These are phyloP conservation scores for Spizellomyces punctatus DNA, from an alignment of 192 early-diverging fungal species.

Conservation along the genomic window DNA sequence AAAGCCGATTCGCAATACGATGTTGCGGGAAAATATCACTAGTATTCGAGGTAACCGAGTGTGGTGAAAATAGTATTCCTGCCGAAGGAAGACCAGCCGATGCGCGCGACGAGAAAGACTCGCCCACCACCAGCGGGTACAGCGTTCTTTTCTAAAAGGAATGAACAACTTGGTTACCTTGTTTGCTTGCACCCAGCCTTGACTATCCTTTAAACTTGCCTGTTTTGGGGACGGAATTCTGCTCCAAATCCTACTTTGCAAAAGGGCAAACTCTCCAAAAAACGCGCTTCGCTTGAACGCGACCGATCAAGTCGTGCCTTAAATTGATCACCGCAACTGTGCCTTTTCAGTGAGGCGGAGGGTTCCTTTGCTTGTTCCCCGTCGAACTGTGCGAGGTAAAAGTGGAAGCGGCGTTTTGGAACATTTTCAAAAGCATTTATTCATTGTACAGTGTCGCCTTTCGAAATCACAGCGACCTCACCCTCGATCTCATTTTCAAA, in stretches of 20 bases:
- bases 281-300: not conserved
- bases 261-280: not conserved
- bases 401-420: not conserved
- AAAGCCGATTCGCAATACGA: too few relatives aligned
- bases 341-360: not conserved
- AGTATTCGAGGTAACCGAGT: too few relatives aligned
- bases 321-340: too few relatives aligned
- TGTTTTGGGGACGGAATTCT: conserved; percentile 2
- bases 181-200: too few relatives aligned
- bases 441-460: not conserved
- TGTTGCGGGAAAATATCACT: too few relatives aligned
- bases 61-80: too few relatives aligned
- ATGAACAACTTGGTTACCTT: too few relatives aligned
- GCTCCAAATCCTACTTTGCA: not conserved
- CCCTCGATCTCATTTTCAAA: not conserved
- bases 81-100: too few relatives aligned
- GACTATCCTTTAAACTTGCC: not conserved
- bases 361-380: not conserved
- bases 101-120: too few relatives aligned
- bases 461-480: not conserved
- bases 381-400: not conserved
- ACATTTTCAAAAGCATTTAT: not conserved
- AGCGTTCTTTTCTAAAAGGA: too few relatives aligned
- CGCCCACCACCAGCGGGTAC: too few relatives aligned
- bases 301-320: too few relatives aligned